Evolutionary conservation across 2,329 filamentous ascomycete genomes (phyloP), one percentile per base, ranked within the genome.

Genomic region (Paracoccidioides brasiliensis): DNA sequence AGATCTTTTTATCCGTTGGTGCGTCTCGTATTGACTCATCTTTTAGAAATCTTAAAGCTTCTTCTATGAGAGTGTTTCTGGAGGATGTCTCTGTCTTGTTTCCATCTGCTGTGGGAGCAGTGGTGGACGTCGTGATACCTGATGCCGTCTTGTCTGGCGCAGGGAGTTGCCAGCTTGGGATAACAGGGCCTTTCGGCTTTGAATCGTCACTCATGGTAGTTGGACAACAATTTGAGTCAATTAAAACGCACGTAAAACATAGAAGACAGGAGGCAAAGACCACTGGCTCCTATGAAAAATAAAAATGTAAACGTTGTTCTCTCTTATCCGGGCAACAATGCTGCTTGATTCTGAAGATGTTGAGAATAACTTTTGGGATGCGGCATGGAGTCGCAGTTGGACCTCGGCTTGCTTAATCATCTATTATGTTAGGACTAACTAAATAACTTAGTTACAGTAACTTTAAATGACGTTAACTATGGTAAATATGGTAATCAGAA

Each of bases 1-100:
- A 79, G 22, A 80, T 75, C 73, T 95, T 95, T 70, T 82, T 84
- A 55, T 88, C 84, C 46, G 78, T 76, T 0, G 85, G 76, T 38
- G 85, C 82, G 69, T 84, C 74, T 57, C 79, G 81, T 56, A 95
- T 86, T 22, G 78, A 76, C 6, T 86, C 82, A 58, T 94, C 85
- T 52, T 86, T 76, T 3, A 96, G 78, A 66, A 95, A 96, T 54
- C 77, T 80, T 45, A 79, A 78, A 33, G 90, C 89, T 65, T 89
- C 81, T 14, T 88, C 81, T 40, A 87, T 64, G 10, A 78, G 67
- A 9, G 55, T 55, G n/a, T 59, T 55, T 43, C 50, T 55, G 33
- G 54, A 12, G 32, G 43, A 15, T 2, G 40, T 30, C 12, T 44
- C 54, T 64, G 61, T 57, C 65, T 62, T 57, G 61, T 55, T 45